These are phyloP conservation scores for Talaromyces wortmannii DNA, from an alignment of 495 filamentous ascomycete genomes.

Conservation along the genomic window DNA sequence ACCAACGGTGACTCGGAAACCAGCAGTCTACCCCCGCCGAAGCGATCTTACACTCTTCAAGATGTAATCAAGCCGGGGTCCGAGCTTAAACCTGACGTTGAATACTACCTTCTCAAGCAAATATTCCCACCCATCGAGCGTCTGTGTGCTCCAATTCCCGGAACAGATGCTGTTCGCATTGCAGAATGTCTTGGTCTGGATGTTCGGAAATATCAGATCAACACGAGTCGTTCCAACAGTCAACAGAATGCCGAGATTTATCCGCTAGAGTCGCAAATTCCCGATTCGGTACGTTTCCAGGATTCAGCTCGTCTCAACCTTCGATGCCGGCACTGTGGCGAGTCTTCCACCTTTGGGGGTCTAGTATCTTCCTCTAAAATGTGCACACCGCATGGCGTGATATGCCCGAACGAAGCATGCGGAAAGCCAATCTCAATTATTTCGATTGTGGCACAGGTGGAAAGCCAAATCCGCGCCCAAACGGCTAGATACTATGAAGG, in stretches of 20 bases:
- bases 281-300: constrained; percentile 75
- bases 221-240: constrained; percentile 45
- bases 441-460: constrained; percentile 77
- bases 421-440: constrained; percentile 58
- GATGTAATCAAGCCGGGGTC: constrained; percentile 75
- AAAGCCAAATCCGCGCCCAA: constrained; percentile 70
- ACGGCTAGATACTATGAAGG: constrained; percentile 84
- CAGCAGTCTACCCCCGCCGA: constrained; percentile 61
- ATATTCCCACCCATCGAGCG: constrained; percentile 98
- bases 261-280: constrained; percentile 88
- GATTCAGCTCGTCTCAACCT: constrained; percentile 67
- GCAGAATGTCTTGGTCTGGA: constrained; percentile 94
- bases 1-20: constrained; percentile 68
- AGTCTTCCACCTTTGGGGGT: constrained; percentile 66
- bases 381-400: constrained; percentile 65
- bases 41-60: constrained; percentile 78
- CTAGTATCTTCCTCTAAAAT: constrained; percentile 48
- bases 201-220: constrained; percentile 74
- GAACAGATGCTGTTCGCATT: constrained; percentile 79
- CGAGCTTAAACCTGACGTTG: constrained; percentile 74
- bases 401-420: constrained; percentile 59
- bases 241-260: constrained; percentile 58
- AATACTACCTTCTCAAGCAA: constrained; percentile 97
- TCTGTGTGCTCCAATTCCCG: constrained; percentile 90
- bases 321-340: constrained; percentile 74